Evolutionary conservation across 805 yeast species (phyloP), one percentile per base, ranked within the genome.

Genomic region (Metschnikowia noctiluminum): DNA sequence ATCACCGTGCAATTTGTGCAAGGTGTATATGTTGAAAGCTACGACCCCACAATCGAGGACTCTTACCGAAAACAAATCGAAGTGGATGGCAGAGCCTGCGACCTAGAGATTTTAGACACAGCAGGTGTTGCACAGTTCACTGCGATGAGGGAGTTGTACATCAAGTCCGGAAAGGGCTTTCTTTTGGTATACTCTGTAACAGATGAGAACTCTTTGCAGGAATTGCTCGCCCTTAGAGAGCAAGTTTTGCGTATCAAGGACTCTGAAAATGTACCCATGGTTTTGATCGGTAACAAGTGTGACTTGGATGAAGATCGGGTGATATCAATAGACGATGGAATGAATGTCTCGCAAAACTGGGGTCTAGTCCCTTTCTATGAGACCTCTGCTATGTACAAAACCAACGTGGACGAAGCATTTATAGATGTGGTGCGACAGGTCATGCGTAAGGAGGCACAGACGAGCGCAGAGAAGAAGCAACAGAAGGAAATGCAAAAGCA

Each of bases 21-120:
- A 64, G 94, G 94, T 10, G 86, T 87, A 2, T 91, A 89, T 65
- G 81, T 89, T 47, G 97, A 92, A 61, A 79, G 89, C 35, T 92
- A 92, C 69, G 98, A 92, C 62, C 98, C 99, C 8, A 94, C 99
- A 8, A 94, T 92, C 55, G 99, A 92, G 64, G 98, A 92, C 62
- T 89, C 97, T 0, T 94, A 92, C 68, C 75, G 96, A 41, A 91
- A 89, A 62, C 91, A 88, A 56, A 82, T 89, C 49, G 90, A 85
- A 60, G 84, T 92, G 34, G 97, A 92, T 65, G 95, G 90, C 32
- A 80, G 92, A 56, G 84, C 89, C 5, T 88, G 94, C 62, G 88
- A 87, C 55, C 73, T 92, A 58, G 97, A 92, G 68, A 71, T 70
- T 43, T 69, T 80, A 53, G 85, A 80, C 59, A 80, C 85, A 2